phyloP scores from a whole-genome alignment of 106 monocot species.

The Dendrobium catenatum region DNA sequence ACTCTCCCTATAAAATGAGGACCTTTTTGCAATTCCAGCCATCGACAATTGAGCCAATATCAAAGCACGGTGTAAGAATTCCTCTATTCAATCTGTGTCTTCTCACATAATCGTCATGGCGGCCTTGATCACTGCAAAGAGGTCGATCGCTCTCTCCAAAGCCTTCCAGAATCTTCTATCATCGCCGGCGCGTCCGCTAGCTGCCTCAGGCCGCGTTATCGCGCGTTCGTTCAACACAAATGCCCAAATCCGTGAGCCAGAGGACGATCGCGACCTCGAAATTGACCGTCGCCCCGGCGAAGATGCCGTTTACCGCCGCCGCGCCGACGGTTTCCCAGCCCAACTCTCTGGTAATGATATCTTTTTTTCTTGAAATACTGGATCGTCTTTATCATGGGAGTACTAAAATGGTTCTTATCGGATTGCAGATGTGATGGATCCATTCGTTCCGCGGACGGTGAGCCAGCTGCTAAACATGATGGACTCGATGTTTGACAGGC shows the following conservation, averaged over 20 bases:
- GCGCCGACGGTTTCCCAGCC: constrained; percentile 7
- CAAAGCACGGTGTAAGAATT: neutral
- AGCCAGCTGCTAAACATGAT: constrained; percentile 80
- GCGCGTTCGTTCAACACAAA: constrained; percentile 22
- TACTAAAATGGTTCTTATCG: neutral
- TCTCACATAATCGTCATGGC: neutral
- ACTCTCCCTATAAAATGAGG: neutral
- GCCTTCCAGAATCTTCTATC: constrained; percentile 12
- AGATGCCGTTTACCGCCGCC: constrained; percentile 5
- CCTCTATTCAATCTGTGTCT: neutral
- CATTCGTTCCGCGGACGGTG: constrained; percentile 57
- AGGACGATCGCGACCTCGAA: constrained; percentile 18
- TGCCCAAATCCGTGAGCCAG: constrained; percentile 19
- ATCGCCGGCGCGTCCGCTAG: neutral
- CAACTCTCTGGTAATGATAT: constrained; percentile 34
- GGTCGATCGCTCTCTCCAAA: constrained; percentile 1
- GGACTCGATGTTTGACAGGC: constrained; percentile 58
- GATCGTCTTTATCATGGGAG: neutral
- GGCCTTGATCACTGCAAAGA: constrained; percentile 17
- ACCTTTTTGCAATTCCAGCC: neutral
- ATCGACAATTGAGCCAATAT: neutral
- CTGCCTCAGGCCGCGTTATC: neutral
- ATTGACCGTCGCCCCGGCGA: constrained; percentile 3
- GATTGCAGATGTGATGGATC: constrained; percentile 56
- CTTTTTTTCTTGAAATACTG: neutral